phyloP scores from a whole-genome alignment of 441 rosid genomes.

The Mallotus repandus region DNA sequence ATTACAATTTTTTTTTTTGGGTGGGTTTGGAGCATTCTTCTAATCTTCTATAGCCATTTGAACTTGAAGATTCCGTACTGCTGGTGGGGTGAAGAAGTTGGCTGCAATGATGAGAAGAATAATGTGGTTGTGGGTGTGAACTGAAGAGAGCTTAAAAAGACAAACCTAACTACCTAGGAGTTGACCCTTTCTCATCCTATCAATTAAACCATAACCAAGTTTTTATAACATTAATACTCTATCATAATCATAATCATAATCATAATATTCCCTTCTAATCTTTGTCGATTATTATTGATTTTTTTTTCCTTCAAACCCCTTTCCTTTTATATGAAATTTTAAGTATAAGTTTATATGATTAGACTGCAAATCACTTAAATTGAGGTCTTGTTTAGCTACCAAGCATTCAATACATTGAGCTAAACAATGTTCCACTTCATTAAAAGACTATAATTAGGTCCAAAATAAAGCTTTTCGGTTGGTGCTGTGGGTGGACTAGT shows the following conservation, averaged over 20 bases:
- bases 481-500: too few species aligned
- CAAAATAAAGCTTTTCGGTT: too few species aligned
- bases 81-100: conserved; percentile 37
- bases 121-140: conserved; percentile 4
- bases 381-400: too few species aligned
- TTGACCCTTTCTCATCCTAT: conserved; percentile 16
- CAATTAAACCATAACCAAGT: not conserved
- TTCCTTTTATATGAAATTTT: too few species aligned
- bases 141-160: conserved; percentile 13
- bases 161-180: conserved; percentile 18
- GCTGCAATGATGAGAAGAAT: conserved; percentile 40
- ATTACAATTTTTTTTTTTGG: not conserved
- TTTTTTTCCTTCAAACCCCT: not conserved
- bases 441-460: too few species aligned
- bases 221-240: not conserved
- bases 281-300: not conserved
- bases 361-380: too few species aligned
- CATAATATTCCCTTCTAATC: conserved; percentile 17
- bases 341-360: too few species aligned
- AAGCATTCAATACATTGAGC: too few species aligned
- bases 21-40: not conserved
- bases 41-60: not conserved
- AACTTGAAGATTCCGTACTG: conserved; percentile 24
- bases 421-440: too few species aligned
- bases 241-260: conserved; percentile 12